Evolutionary conservation across 75 land plant genomes (phyloP), one percentile per base, ranked within the genome.

Genomic region (Picea sitchensis): DNA sequence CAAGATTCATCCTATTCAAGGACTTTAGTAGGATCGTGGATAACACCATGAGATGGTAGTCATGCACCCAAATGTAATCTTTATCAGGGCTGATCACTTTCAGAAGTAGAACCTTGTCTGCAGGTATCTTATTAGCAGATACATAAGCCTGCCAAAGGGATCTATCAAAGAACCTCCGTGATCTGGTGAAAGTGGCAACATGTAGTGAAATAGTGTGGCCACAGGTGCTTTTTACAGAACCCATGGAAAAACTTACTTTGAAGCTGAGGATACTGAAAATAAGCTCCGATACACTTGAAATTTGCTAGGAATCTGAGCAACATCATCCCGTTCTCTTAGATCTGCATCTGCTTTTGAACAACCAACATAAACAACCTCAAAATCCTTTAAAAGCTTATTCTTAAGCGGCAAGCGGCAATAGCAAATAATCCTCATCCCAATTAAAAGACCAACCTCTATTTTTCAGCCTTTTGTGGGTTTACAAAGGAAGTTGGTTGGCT

Each of bases 151-250:
- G 89, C 90, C 89, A 94, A 14, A 88, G 89, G 18, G 77, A 36
- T 34, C 95, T 79, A 59, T 94, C 95, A 80, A 94, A 94, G 91
- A 84, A 58, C 88, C 91, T 11, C 96, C 93, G 75, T 93, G 91
- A 41, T 93, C 93, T 20, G 88, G 88, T 60, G 86, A 85, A 63
- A 93, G 83, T 51, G 96, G 96, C n/a, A 94, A 83, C 93, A 92
- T 94, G 72, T 92, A 92, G 81, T 92, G 96, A 59, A 94, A 94
- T 21, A 94, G 80, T 59, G 96, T 59, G 96, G 96, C 95, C 93
- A 94, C 23, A 94, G 26, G 26, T 26, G 26, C 26, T 26, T 26
- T 26, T 94, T 94, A 59, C 98, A 95, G 61, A 95, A 93, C 4
- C 93, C 98, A 71, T 92, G 91, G 80, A 91, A 95, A 76, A 87